These are phyloP conservation scores for Coniophora puteana DNA, from an alignment of 1,284 basidiomycete species.

Conservation along the genomic window DNA sequence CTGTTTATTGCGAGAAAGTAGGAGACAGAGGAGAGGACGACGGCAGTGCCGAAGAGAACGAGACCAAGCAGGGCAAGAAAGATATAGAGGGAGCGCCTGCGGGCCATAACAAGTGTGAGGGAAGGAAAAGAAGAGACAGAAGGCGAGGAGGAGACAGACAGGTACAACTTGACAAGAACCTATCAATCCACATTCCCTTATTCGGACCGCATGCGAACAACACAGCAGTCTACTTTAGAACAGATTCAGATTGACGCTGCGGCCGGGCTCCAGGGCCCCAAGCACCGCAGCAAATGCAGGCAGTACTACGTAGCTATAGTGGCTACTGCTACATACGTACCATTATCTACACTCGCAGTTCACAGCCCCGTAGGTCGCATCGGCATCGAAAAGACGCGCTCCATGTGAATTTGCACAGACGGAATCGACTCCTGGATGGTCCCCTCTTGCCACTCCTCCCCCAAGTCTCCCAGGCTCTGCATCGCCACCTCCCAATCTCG, in stretches of 20 bases:
- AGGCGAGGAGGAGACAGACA: conserved; percentile 18
- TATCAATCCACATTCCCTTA: conserved; percentile 1
- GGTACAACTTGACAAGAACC: conserved; percentile 2
- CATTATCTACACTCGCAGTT: conserved; percentile 3
- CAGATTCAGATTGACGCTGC: too few relatives aligned
- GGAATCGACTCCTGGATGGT: conserved; percentile 44
- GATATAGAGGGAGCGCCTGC: conserved; percentile 62
- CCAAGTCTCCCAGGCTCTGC: conserved; percentile 43
- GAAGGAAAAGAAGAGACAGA: conserved; percentile 14
- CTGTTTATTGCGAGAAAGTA: conserved; percentile 86
- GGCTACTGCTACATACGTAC: neutral
- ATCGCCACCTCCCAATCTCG: conserved; percentile 59
- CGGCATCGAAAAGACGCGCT: conserved; percentile 42
- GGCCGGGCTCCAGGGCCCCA: too few relatives aligned
- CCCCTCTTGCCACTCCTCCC: conserved; percentile 46
- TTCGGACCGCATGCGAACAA: neutral
- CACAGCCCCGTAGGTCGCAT: conserved; percentile 48
- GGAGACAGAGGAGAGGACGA: conserved; percentile 88
- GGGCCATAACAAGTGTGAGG: conserved; percentile 42
- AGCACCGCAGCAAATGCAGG: too few relatives aligned
- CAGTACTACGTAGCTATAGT: too few relatives aligned
- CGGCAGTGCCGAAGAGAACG: conserved; percentile 85
- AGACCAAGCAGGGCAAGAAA: conserved; percentile 79
- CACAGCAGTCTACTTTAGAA: neutral
- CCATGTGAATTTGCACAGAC: conserved; percentile 45